A percentile compares a stretch with the other conserved stretches of the same genome.
Conservation (phyloP, 257 asterid species). For the Solanum tarijense region DNA sequence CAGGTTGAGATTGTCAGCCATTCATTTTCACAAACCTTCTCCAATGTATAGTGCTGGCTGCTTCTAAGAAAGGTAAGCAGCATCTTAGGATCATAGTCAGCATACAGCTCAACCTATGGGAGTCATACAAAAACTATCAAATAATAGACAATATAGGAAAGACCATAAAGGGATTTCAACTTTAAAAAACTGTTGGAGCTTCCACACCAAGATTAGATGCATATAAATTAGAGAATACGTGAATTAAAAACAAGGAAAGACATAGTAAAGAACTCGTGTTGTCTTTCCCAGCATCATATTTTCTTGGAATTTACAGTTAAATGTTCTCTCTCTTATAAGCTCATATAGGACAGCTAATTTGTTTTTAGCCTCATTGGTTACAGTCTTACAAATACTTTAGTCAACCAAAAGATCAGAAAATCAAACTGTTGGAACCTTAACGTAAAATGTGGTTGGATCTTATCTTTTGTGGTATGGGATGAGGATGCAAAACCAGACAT, state of each 20-base stretch:
- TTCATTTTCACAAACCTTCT: conserved; percentile 52
- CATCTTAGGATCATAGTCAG: conserved; percentile 84
- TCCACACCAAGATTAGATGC: neutral
- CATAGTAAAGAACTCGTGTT: neutral
- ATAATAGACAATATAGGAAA: neutral
- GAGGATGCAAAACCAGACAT: neutral
- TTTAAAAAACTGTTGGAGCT: neutral
- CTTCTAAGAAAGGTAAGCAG: conserved; percentile 91
- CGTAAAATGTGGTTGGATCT: neutral
- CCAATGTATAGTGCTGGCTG: conserved; percentile 96
- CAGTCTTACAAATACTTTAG: neutral
- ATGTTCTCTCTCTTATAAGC: neutral
- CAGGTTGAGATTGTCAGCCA: neutral
- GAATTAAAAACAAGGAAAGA: neutral
- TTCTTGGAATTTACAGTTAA: neutral
- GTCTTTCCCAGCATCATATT: neutral
- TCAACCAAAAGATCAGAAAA: neutral
- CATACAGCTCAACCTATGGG: conserved; percentile 89
- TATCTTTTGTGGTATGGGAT: neutral
- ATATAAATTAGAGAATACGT: neutral
- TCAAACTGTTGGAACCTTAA: neutral
- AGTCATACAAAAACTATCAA: neutral
- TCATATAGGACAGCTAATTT: neutral
- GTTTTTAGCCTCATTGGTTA: neutral
- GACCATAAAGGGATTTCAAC: neutral